phyloP scores from a whole-genome alignment of 192 early-diverging fungal genomes.

The Dissophora globulifera region DNA sequence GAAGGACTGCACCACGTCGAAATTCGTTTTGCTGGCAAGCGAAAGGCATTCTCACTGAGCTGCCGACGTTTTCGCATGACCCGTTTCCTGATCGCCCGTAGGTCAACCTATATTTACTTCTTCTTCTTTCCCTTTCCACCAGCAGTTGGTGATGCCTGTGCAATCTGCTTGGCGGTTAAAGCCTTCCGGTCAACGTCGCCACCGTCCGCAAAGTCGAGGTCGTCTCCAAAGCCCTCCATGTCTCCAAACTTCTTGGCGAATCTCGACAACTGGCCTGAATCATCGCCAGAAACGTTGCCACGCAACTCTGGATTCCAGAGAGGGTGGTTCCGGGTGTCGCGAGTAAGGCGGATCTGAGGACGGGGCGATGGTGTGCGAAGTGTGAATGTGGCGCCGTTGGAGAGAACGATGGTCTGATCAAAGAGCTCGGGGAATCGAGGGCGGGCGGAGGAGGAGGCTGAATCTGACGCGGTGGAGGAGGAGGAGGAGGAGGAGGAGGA shows the following conservation, averaged over 20 bases:
- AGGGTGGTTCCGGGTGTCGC: conserved; percentile 92
- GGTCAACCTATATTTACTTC: too few relatives aligned
- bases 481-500: conserved; percentile 13
- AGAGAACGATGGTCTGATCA: conserved; percentile 84
- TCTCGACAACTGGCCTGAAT: conserved; percentile 81
- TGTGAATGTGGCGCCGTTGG: conserved; percentile 88
- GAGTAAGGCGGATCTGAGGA: conserved; percentile 84
- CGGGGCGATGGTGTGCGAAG: conserved; percentile 88
- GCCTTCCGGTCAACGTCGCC: conserved; percentile 50
- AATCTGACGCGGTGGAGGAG: too few relatives aligned
- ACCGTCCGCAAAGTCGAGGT: conserved; percentile 60
- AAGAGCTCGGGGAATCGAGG: conserved; percentile 75
- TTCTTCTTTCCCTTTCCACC: conserved; percentile 55
- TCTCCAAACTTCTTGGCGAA: conserved; percentile 87
- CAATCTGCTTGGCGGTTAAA: conserved; percentile 48
- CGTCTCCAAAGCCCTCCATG: conserved; percentile 61
- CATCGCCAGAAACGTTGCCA: conserved; percentile 71
- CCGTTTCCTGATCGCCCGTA: too few relatives aligned
- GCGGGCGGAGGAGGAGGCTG: background rate
- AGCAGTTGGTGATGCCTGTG: conserved; percentile 17
- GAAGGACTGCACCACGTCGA: too few relatives aligned
- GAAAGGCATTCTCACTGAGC: too few relatives aligned
- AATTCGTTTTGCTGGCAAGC: too few relatives aligned
- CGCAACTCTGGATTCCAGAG: conserved; percentile 88
- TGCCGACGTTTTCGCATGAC: too few relatives aligned